phyloP scores from a whole-genome alignment of 1,284 basidiomycete genomes.

The Anthracocystis walkeri region DNA sequence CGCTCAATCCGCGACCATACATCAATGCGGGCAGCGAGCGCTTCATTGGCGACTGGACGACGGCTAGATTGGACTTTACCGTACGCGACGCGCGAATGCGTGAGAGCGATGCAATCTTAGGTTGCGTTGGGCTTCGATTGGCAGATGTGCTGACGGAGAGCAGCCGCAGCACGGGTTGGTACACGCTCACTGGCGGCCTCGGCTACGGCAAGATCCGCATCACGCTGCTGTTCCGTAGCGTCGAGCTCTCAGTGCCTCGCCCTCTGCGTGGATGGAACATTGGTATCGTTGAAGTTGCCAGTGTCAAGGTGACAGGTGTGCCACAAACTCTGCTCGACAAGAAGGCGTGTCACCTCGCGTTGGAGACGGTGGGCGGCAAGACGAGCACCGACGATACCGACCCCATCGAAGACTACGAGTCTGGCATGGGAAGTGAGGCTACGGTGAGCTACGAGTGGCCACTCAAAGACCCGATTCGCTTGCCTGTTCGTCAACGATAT shows the following conservation, averaged over 20 bases:
- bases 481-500: conserved; percentile 52
- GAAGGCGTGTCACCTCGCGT: conserved; percentile 44
- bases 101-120: conserved; percentile 62
- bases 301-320: conserved; percentile 44
- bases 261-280: conserved; percentile 64
- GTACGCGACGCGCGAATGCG: conserved; percentile 59
- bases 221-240: conserved; percentile 57
- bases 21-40: conserved; percentile 64
- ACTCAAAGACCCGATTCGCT: conserved; percentile 42
- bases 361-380: conserved; percentile 59
- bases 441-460: conserved; percentile 48
- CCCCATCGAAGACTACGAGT: conserved; percentile 41
- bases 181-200: conserved; percentile 58
- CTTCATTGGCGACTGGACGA: conserved; percentile 57
- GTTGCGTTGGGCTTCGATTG: conserved; percentile 56
- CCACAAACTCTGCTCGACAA: conserved; percentile 43
- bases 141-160: conserved; percentile 52
- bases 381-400: conserved; percentile 41
- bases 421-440: conserved; percentile 32
- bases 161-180: conserved; percentile 50
- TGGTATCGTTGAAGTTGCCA: conserved; percentile 55
- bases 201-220: conserved; percentile 62
- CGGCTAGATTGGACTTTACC: conserved; percentile 58
- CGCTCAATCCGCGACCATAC: conserved; percentile 61
- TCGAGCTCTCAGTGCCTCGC: conserved; percentile 58